These are phyloP conservation scores for Lodderomyces jiufengensis DNA, from an alignment of 1,139 yeast species.

Conservation along the genomic window DNA sequence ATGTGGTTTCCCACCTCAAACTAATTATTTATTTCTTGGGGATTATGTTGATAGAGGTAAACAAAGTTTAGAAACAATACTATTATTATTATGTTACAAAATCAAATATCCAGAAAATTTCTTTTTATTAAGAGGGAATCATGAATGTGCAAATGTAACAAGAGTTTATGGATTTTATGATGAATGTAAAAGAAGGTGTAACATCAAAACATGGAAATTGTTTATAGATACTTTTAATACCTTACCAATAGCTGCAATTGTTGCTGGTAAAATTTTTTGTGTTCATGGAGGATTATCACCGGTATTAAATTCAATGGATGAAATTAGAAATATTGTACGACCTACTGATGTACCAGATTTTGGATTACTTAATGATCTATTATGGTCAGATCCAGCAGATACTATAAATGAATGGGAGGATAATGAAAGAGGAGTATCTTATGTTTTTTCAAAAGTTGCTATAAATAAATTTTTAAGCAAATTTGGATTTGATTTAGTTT, in stretches of 20 bases:
- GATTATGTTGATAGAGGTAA: slow-evolving; percentile 98
- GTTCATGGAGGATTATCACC: slow-evolving; percentile 98
- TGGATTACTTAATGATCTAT: slow-evolving; percentile 83
- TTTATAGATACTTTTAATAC: slow-evolving; percentile 94
- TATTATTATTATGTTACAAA: slow-evolving; percentile 81
- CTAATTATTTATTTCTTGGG: slow-evolving; percentile 87
- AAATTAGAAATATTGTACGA: slow-evolving; percentile 82
- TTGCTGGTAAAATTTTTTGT: slow-evolving; percentile 93
- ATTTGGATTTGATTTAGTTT: slow-evolving; percentile 90
- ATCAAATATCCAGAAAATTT: slow-evolving; percentile 96
- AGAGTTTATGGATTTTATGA: slow-evolving; percentile 95
- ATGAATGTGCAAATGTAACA: slow-evolving; percentile 95
- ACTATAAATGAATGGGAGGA: slow-evolving; percentile 97
- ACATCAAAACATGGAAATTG: slow-evolving; percentile 88
- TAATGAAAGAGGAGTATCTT: slow-evolving; percentile 96
- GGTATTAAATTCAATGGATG: slow-evolving; percentile 85
- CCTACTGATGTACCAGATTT: slow-evolving; percentile 98
- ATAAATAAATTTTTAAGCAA: slow-evolving; percentile 84
- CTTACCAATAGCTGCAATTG: slow-evolving; percentile 91
- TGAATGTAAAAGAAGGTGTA: slow-evolving; percentile 92
- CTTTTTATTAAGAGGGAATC: slow-evolving; percentile 88
- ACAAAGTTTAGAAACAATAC: slow-evolving; percentile 86
- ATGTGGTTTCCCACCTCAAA: slow-evolving; percentile 97
- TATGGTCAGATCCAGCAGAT: slow-evolving; percentile 98
- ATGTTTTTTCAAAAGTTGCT: slow-evolving; percentile 89